Evolutionary conservation across 352 stramenopile genomes (phyloP).

Genomic region (Phytopythium montanum): DNA sequence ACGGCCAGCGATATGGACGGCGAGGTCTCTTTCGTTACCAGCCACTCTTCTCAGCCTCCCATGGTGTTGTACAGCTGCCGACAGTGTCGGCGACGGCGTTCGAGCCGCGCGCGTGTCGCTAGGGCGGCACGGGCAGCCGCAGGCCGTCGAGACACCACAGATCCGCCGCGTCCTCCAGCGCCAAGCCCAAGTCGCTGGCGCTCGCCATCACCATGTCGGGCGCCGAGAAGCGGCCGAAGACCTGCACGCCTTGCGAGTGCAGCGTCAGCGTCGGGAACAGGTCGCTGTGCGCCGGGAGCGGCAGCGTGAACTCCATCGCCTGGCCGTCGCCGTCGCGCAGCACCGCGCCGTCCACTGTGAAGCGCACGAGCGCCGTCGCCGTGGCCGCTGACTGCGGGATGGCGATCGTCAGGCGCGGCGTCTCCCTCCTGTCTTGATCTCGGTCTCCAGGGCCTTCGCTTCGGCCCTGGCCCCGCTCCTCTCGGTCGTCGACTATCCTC

Average conservation of each 20-base stretch:
- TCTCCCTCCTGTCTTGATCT: constrained; percentile 3
- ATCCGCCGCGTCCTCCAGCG: constrained; percentile 15
- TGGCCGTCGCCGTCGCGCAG: constrained; percentile 48
- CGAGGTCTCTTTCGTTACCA: not conserved
- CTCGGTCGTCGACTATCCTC: constrained; percentile 41
- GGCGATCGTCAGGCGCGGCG: constrained; percentile 6
- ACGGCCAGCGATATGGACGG: not conserved
- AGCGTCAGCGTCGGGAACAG: constrained; percentile 83
- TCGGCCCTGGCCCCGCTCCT: constrained; percentile 8
- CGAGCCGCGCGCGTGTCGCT: not conserved
- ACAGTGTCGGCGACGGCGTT: not conserved
- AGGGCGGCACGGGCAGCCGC: constrained; percentile 11
- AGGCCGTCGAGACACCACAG: constrained; percentile 79
- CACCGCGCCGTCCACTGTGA: constrained; percentile 67
- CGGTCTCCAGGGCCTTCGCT: too few species aligned
- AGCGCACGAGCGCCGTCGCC: constrained; percentile 49
- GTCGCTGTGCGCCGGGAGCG: constrained; percentile 56
- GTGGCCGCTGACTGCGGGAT: constrained; percentile 6
- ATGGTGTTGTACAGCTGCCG: not conserved
- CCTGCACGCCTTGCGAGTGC: constrained; percentile 76
- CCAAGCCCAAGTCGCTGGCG: constrained; percentile 47
- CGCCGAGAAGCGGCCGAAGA: constrained; percentile 75
- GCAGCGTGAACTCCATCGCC: constrained; percentile 57
- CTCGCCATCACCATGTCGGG: constrained; percentile 58
- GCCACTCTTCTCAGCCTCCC: not conserved